These are phyloP conservation scores for Galeopsis tetrahit DNA, from an alignment of 257 asterid genomes.

Conservation along the genomic window DNA sequence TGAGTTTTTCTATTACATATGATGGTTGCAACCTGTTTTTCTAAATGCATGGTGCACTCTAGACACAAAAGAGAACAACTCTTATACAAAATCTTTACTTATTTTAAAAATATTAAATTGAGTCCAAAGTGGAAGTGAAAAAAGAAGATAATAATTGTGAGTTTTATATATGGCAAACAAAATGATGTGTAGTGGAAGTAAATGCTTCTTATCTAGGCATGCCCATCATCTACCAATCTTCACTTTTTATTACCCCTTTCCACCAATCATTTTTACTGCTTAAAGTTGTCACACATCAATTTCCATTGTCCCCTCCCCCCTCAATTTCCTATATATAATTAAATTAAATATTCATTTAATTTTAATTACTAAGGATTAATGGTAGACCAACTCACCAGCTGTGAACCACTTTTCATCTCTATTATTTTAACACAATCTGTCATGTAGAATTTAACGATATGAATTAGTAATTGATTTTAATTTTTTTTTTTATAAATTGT, in stretches of 20 bases:
- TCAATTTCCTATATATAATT: slow-evolving; percentile 16
- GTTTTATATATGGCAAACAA: slow-evolving; percentile 87
- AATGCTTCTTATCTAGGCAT: slow-evolving; percentile 69
- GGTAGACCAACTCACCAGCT: slow-evolving; percentile 28
- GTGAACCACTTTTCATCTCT: not conserved
- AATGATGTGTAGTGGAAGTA: slow-evolving; percentile 59
- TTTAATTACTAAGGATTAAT: slow-evolving; percentile 30
- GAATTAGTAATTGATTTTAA: too few relatives aligned
- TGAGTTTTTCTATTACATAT: too few relatives aligned
- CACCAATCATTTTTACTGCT: slow-evolving; percentile 77
- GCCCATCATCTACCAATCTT: slow-evolving; percentile 58
- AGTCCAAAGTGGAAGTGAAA: slow-evolving; percentile 28
- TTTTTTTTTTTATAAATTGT: too few relatives aligned
- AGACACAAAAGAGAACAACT: too few relatives aligned
- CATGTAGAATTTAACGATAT: too few relatives aligned
- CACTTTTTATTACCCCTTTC: slow-evolving; percentile 34
- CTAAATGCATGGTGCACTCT: too few relatives aligned
- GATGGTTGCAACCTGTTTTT: too few relatives aligned
- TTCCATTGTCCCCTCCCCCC: slow-evolving; percentile 27
- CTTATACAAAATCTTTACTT: not conserved
- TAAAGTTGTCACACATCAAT: slow-evolving; percentile 56
- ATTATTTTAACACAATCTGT: too few relatives aligned
- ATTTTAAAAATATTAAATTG: not conserved
- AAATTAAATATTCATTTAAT: slow-evolving; percentile 37
- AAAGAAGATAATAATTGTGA: slow-evolving; percentile 30